Percentiles rank a stretch among this genome's conserved stretches.
Evolutionary conservation across 805 yeast genomes (phyloP).

Genomic region (Starmerella stigmatis): DNA sequence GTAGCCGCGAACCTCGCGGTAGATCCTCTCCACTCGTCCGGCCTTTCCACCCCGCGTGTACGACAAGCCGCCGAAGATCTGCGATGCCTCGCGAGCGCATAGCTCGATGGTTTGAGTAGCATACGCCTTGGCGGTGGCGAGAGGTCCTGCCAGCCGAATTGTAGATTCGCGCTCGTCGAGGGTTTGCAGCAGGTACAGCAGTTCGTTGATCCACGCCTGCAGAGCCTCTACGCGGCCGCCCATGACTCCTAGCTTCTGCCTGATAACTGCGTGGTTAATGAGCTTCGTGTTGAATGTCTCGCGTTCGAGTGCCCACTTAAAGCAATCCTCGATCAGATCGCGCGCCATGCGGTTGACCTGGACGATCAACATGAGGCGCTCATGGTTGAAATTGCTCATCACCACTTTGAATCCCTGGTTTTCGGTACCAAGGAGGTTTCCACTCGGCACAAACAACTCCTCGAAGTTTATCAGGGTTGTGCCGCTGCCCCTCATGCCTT

Average conservation of each 20-base stretch:
- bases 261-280: constrained; percentile 35
- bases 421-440: constrained; percentile 33
- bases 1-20: constrained; percentile 37
- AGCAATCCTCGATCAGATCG: constrained; percentile 33
- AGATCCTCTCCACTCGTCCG: constrained; percentile 36
- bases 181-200: constrained; percentile 29
- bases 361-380: constrained; percentile 34
- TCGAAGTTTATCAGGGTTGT: constrained; percentile 36
- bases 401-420: constrained; percentile 36
- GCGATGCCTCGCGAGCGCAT: constrained; percentile 38
- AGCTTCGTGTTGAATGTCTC: constrained; percentile 36
- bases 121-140: constrained; percentile 36
- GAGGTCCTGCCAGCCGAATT: constrained; percentile 35
- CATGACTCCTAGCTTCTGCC: constrained; percentile 36
- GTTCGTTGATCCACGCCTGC: constrained; percentile 33
- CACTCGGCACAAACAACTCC: constrained; percentile 37
- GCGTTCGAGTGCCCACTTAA: constrained; percentile 35
- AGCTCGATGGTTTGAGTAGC: constrained; percentile 35
- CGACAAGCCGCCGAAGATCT: constrained; percentile 36
- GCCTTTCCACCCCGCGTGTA: constrained; percentile 38
- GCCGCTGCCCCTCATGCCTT: constrained; percentile 37
- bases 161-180: constrained; percentile 32
- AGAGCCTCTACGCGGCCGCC: constrained; percentile 35
- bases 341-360: constrained; percentile 35
- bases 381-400: constrained; percentile 38